Conservation (phyloP, 345 rosid genomes). For the Salix exigua region DNA sequence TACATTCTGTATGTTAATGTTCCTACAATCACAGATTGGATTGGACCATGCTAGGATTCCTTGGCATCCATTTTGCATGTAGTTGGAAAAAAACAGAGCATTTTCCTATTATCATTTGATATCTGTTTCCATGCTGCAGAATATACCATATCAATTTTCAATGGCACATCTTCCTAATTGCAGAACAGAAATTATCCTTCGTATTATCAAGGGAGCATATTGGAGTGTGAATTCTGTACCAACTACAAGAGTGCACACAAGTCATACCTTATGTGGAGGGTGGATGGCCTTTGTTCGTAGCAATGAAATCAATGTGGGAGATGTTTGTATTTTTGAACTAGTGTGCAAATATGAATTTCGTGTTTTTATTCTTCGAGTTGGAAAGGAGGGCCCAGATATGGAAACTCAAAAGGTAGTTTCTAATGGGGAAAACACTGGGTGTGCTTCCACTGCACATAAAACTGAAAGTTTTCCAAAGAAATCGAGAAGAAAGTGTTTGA, state of each 20-base stretch:
- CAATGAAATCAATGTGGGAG: conserved; percentile 49
- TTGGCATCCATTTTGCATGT: neutral
- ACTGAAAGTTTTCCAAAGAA: conserved; percentile 31
- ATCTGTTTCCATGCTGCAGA: conserved; percentile 33
- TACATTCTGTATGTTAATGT: conserved; percentile 1
- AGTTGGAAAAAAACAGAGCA: neutral
- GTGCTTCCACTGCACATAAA: conserved; percentile 20
- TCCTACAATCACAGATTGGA: neutral
- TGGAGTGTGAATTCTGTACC: conserved; percentile 68
- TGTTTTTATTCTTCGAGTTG: conserved; percentile 51
- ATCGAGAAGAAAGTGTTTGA: conserved; percentile 29
- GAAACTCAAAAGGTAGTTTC: conserved; percentile 28
- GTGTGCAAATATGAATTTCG: conserved; percentile 41
- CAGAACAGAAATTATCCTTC: conserved; percentile 51
- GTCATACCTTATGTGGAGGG: conserved; percentile 65
- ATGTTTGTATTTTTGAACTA: conserved; percentile 54
- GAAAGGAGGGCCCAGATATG: conserved; percentile 27
- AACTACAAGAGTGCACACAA: conserved; percentile 57
- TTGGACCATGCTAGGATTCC: neutral
- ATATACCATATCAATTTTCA: conserved; percentile 56
- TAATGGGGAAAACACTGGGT: conserved; percentile 21
- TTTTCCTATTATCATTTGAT: neutral
- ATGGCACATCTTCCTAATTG: conserved; percentile 54
- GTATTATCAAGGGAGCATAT: conserved; percentile 44
- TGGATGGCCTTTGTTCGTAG: conserved; percentile 63